These are phyloP conservation scores for Rugosomyces carneus DNA, from an alignment of 1,284 basidiomycete species.

Conservation along the genomic window DNA sequence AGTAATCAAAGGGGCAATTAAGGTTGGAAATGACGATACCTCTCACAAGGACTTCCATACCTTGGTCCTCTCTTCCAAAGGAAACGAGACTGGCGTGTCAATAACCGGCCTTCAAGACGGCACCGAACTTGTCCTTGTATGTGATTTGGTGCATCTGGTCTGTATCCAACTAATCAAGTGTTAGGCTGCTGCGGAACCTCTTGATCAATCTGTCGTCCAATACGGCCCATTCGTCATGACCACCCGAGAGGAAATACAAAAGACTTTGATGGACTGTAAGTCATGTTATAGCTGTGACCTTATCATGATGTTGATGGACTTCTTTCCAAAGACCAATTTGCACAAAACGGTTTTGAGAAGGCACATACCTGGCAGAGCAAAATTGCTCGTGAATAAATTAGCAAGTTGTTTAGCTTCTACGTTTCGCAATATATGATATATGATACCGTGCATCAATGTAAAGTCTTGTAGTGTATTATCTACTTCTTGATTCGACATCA, in stretches of 20 bases:
- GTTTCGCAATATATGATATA: not conserved
- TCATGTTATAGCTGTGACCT: constrained; percentile 8
- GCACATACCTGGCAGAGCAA: constrained; percentile 84
- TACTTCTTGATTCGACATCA: constrained; percentile 13
- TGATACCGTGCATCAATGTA: not conserved
- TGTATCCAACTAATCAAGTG: not conserved
- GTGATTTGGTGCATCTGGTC: constrained; percentile 18
- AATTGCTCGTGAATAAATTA: constrained; percentile 44
- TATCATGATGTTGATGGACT: constrained; percentile 1
- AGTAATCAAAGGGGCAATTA: constrained; percentile 67
- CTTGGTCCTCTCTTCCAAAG: constrained; percentile 61
- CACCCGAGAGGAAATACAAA: constrained; percentile 70
- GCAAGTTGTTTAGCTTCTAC: not conserved
- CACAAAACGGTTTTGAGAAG: constrained; percentile 86
- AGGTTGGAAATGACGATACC: constrained; percentile 47
- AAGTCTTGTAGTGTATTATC: constrained; percentile 10
- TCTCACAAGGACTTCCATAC: constrained; percentile 66
- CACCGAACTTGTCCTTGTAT: constrained; percentile 68
- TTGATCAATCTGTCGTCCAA: constrained; percentile 85
- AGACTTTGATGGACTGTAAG: constrained; percentile 80
- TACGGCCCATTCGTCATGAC: constrained; percentile 90
- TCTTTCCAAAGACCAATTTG: constrained; percentile 51
- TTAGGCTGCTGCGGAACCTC: constrained; percentile 80
- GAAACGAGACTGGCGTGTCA: constrained; percentile 55
- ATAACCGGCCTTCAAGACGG: constrained; percentile 51